These are phyloP conservation scores for Mitragyna speciosa DNA, from an alignment of 257 asterid genomes.

Conservation along the genomic window DNA sequence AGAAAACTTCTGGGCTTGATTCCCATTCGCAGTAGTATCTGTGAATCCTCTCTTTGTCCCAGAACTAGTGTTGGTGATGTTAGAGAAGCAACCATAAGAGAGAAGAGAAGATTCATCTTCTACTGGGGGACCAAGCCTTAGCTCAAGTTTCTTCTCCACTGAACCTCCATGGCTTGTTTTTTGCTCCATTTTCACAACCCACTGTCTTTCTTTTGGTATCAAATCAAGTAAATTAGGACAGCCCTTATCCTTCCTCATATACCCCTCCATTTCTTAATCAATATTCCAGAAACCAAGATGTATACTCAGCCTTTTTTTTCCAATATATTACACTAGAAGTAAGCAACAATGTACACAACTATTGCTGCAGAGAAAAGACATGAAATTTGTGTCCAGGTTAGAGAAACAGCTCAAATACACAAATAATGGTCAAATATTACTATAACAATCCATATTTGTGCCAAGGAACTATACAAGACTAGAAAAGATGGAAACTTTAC, in stretches of 20 bases:
- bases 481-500: constrained; percentile 13
- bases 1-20: constrained; percentile 15
- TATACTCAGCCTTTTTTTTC: not conserved
- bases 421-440: not conserved
- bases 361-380: not conserved
- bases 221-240: constrained; percentile 67
- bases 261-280: constrained; percentile 54
- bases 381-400: not conserved
- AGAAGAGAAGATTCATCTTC: constrained; percentile 24
- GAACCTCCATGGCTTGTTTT: constrained; percentile 29
- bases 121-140: constrained; percentile 85
- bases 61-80: constrained; percentile 9
- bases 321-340: not conserved
- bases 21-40: constrained; percentile 15
- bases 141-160: constrained; percentile 78
- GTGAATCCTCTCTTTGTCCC: constrained; percentile 29
- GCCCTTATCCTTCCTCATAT: constrained; percentile 44
- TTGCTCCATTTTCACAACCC: constrained; percentile 41
- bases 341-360: not conserved
- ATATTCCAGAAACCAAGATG: not conserved
- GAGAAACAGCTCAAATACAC: not conserved
- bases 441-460: not conserved
- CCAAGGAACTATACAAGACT: not conserved
- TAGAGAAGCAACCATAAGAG: constrained; percentile 32
- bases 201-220: constrained; percentile 42